A percentile compares a stretch with the other conserved stretches of the same genome.
These are phyloP conservation scores for Exserohilum rostratum DNA, from an alignment of 2,329 filamentous ascomycete species.

Conservation along the genomic window DNA sequence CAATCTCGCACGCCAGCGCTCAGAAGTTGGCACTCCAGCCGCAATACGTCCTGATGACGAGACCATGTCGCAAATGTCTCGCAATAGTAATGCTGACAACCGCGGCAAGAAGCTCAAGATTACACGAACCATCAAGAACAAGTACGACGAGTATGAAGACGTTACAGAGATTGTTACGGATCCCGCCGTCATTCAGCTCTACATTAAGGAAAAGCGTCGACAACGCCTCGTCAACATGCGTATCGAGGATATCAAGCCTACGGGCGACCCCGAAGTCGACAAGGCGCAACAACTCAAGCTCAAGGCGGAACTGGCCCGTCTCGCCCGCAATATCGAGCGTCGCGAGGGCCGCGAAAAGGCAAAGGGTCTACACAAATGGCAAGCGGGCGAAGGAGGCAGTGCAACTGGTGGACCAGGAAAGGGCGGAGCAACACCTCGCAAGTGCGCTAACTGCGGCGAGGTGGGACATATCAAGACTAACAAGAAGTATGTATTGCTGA, in stretches of 20 bases:
- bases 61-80: constrained; percentile 62
- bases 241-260: constrained; percentile 68
- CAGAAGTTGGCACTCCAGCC: constrained; percentile 65
- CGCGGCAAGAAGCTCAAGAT: constrained; percentile 74
- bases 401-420: constrained; percentile 53
- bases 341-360: constrained; percentile 89
- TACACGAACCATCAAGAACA: constrained; percentile 68
- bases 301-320: constrained; percentile 76
- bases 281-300: constrained; percentile 67
- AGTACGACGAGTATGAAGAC: constrained; percentile 66
- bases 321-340: constrained; percentile 90
- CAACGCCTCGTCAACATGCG: constrained; percentile 74
- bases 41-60: constrained; percentile 68
- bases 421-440: constrained; percentile 68
- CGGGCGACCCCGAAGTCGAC: constrained; percentile 71
- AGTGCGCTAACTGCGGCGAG: constrained; percentile 97
- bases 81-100: constrained; percentile 63
- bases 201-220: constrained; percentile 77
- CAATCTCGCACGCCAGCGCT: constrained; percentile 55
- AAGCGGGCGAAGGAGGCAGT: constrained; percentile 50
- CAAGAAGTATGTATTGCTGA: constrained; percentile 74
- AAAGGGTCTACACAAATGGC: constrained; percentile 64
- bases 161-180: constrained; percentile 60
- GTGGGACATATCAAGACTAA: constrained; percentile 99
- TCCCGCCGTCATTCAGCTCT: constrained; percentile 85